Base-by-base conservation (phyloP, 2,329 filamentous ascomycete species). In the Ceratocystis papillata region DNA sequence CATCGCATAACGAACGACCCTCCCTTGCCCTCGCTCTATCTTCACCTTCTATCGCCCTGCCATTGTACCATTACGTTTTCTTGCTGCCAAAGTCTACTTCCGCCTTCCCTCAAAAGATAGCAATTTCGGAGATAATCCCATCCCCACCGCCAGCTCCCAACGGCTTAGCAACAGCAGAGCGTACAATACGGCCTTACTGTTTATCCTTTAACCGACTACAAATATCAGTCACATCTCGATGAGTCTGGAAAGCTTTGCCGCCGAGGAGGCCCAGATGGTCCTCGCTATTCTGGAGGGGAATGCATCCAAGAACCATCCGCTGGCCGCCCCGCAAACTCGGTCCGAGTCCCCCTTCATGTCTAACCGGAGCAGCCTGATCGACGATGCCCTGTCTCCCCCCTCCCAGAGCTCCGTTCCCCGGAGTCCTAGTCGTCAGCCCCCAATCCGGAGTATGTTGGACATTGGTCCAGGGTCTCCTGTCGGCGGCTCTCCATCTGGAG, bases 251-350 rank as follows among this genome's bases (percentile, higher is more conserved):
- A 83, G 87, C 62, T 83, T 86, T 70, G 79, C 91, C 69, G 88
- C 91, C 73, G 86, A 90, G 78, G 89, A 93, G 79, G 83, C 87
- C 69, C 80, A 81, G 69, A 87, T 90, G 76, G 85, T 91, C 48
- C 78, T 90, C 70, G 85, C 84, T 61, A 77, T 90, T 68, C 78
- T 90, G 53, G 85, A 88, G 73, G 61, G 61, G 10, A 48, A 30
- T 30, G 44, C 61, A 33, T 48, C 61, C 15, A 67, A 69, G 72
- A 69, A 74, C 70, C 57, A 75, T 41, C 37, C 10, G 68, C 55
- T 77, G 80, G 70, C 80, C 80, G 53, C 76, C 79, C 55, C 41
- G 28, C 62, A 63, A 50, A 22, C 82, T 6, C 66, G 66, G 28
- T 50, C 63, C 6, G 62, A 65, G 25, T 88, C 87, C 28, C 86